A percentile compares a stretch with the other conserved stretches of the same genome.
phyloP scores from a whole-genome alignment of 805 yeast species.

The Myxozyma melibiosi region DNA sequence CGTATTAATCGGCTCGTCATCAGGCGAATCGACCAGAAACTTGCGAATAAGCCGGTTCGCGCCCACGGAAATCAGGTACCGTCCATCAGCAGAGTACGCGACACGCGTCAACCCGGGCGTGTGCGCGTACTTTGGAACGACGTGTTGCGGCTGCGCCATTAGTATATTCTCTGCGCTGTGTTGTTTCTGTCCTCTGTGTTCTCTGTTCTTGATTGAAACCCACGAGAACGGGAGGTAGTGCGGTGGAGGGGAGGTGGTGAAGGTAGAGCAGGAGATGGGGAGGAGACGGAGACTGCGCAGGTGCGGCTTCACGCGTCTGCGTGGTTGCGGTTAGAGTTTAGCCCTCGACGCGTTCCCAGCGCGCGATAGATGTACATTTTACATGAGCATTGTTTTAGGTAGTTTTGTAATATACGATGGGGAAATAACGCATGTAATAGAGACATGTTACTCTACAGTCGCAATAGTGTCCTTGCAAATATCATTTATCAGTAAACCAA shows the following conservation, averaged over 20 bases:
- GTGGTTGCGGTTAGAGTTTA: neutral
- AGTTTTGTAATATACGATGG: no score
- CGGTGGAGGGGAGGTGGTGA: neutral
- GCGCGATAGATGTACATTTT: no score
- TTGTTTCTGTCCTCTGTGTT: no score
- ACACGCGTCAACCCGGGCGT: constrained; percentile 41
- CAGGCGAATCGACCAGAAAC: constrained; percentile 37
- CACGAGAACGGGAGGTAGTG: neutral
- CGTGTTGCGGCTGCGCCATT: constrained; percentile 7
- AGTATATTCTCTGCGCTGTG: neutral
- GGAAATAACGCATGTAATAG: no score
- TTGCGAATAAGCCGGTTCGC: constrained; percentile 42
- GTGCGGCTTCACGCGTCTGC: constrained; percentile 8
- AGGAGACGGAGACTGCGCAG: neutral
- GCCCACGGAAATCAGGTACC: constrained; percentile 43
- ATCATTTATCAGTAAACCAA: no score
- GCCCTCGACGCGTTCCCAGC: neutral
- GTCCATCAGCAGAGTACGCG: constrained; percentile 42
- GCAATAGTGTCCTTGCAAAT: no score
- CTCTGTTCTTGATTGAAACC: no score
- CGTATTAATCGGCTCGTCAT: constrained; percentile 41
- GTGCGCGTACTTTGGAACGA: constrained; percentile 43
- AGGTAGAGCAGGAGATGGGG: neutral
- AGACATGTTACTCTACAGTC: no score
- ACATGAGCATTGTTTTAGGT: no score